Evolutionary conservation across 352 stramenopile genomes (phyloP).

Genomic region (Pythium coloratum): DNA sequence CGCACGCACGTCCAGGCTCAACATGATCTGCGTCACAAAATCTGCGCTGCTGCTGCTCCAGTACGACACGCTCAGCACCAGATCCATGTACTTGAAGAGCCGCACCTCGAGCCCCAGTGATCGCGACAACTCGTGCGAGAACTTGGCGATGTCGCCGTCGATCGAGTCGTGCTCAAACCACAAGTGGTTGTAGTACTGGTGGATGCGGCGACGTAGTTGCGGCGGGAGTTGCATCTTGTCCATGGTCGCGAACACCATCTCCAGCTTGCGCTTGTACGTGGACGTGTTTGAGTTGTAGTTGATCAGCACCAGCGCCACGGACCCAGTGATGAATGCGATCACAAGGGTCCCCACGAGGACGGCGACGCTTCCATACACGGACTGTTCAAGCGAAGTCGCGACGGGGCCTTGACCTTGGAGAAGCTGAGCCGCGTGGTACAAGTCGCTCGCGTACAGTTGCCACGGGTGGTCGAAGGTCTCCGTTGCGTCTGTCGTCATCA

Average conservation of each 20-base stretch:
- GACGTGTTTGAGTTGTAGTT: conserved; percentile 27
- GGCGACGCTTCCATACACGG: conserved; percentile 18
- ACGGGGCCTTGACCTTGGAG: conserved; percentile 19
- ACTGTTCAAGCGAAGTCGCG: conserved; percentile 3
- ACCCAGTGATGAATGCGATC: conserved; percentile 24
- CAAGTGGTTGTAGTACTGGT: conserved; percentile 46
- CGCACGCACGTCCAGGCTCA: conserved; percentile 30
- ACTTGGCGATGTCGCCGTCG: conserved; percentile 34
- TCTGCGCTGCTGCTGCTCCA: conserved; percentile 35
- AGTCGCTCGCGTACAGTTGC: conserved; percentile 22
- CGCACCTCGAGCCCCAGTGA: conserved; percentile 38
- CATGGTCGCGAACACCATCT: conserved; percentile 41
- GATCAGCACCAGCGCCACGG: conserved; percentile 18
- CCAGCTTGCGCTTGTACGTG: conserved; percentile 39
- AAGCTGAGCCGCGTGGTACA: conserved; percentile 24
- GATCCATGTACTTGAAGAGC: conserved; percentile 40
- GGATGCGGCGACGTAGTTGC: conserved; percentile 35
- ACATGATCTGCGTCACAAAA: conserved; percentile 40
- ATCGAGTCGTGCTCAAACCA: conserved; percentile 44
- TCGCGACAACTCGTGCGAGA: conserved; percentile 35
- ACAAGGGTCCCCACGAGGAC: conserved; percentile 24
- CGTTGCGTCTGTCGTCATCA: conserved; percentile 1
- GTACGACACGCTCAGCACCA: conserved; percentile 33
- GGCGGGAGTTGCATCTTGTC: conserved; percentile 33
- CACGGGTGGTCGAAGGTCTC: conserved; percentile 8